Evolutionary conservation across 129 eudicot genomes (phyloP).

Genomic region (Flaveria trinervia): DNA sequence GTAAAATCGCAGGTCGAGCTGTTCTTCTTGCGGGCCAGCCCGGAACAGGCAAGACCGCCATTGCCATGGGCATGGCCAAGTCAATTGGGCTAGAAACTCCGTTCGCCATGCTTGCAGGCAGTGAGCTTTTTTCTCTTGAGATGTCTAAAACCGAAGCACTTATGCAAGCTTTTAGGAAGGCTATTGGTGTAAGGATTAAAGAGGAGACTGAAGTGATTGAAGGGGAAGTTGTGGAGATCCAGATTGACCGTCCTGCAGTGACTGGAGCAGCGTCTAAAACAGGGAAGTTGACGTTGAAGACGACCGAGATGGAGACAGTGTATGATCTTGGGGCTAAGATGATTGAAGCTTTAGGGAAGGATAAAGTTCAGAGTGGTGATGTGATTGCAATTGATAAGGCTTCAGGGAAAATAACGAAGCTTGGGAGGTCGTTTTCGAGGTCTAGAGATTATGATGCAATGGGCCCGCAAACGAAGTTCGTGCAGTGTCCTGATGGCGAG

Average conservation of each 20-base stretch:
- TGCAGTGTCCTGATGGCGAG: constrained; percentile 95
- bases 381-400: constrained; percentile 90
- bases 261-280: constrained; percentile 81
- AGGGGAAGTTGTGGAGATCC: constrained; percentile 83
- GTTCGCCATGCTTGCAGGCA: constrained; percentile 83
- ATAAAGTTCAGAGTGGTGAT: constrained; percentile 93
- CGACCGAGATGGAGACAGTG: constrained; percentile 95
- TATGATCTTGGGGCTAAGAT: constrained; percentile 89
- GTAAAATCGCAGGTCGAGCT: constrained; percentile 85
- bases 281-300: constrained; percentile 84
- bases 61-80: constrained; percentile 98
- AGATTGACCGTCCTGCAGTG: constrained; percentile 76
- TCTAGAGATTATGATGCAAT: constrained; percentile 86
- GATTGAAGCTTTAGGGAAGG: constrained; percentile 91
- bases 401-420: constrained; percentile 82
- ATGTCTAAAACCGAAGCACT: constrained; percentile 93
- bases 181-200: constrained; percentile 81
- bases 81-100: constrained; percentile 86
- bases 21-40: constrained; percentile 95
- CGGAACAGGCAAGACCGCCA: constrained; percentile 93
- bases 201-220: constrained; percentile 86
- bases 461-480: constrained; percentile 87
- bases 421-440: constrained; percentile 82
- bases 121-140: constrained; percentile 82
- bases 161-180: constrained; percentile 80